phyloP scores from a whole-genome alignment of 2,329 filamentous ascomycete species.

The Mycosphaerella arachidis region DNA sequence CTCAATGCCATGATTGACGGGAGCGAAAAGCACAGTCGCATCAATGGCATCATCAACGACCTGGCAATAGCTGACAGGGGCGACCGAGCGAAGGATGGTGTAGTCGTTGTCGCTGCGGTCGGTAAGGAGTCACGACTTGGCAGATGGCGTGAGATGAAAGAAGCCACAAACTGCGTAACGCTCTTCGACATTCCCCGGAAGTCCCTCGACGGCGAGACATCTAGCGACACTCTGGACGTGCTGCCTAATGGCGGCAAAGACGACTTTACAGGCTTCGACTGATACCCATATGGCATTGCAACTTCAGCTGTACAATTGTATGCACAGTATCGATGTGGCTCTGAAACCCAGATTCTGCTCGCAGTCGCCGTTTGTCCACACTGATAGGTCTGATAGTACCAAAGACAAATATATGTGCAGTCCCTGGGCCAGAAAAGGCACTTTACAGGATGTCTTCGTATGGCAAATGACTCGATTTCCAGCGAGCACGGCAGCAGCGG shows the following conservation, averaged over 20 bases:
- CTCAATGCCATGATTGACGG: slow-evolving; percentile 20
- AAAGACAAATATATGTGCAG: too few relatives aligned
- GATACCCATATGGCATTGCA: not conserved
- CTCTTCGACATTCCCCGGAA: slow-evolving; percentile 70
- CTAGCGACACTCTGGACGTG: slow-evolving; percentile 2
- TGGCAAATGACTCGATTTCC: too few relatives aligned
- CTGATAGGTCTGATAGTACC: too few relatives aligned
- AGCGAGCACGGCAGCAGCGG: not conserved
- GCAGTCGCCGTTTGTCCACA: too few relatives aligned
- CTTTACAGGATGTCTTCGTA: too few relatives aligned
- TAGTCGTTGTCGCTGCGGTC: slow-evolving; percentile 80
- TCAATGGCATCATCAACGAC: slow-evolving; percentile 81
- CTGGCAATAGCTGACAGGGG: slow-evolving; percentile 83
- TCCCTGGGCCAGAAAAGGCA: not conserved
- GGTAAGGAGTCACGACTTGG: slow-evolving; percentile 83
- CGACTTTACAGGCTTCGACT: slow-evolving; percentile 15
- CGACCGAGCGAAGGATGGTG: slow-evolving; percentile 64
- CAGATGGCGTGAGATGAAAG: slow-evolving; percentile 63
- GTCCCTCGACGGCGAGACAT: slow-evolving; percentile 32
- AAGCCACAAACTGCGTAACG: slow-evolving; percentile 75
- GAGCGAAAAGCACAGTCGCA: slow-evolving; percentile 23
- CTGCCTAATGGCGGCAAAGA: not conserved
- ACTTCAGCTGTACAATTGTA: not conserved
- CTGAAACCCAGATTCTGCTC: too few relatives aligned
- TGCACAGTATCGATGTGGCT: not conserved